Base-by-base conservation (phyloP, 495 filamentous ascomycete genomes). In the Hypoxylon cercidicola region DNA sequence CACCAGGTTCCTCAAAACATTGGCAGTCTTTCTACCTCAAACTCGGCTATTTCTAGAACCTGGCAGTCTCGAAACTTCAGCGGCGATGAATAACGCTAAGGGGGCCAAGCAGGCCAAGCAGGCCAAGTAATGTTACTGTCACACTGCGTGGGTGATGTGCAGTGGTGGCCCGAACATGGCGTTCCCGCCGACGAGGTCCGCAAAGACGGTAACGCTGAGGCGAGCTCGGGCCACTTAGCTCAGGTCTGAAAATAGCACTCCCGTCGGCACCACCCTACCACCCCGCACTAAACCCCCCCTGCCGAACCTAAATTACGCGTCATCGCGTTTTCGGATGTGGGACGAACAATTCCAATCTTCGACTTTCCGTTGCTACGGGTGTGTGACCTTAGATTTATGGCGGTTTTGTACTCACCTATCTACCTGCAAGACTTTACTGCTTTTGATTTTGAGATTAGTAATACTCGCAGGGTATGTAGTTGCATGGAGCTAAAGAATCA, bases 121-220 rank as follows among this genome's bases (percentile, higher is more conserved):
- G 30, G 13, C 34, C 34, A 12, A 37, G 34, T n/a, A 46, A 66
- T 66, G 62, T 44, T 66, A 66, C 55, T 18, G 62, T 64, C 47
- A 54, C 32, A 64, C 34, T 51, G 23, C 32, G 51, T 16, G 18
- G 34, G 54, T n/a, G 19, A 44, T 58, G 51, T 46, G 53, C 53
- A 56, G 40, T 20, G 7, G 40, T 41, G 54, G 32, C 13, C 15
- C 39, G 18, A 35, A 28, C 25, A 28, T 3, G 25, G 25, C 25
- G n/a, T 28, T 28, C 25, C 25, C 25, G 25, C 25, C 25, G 7
- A 28, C 25, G 25, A 28, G 46, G 18, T 43, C 56, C 46, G 46
- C 46, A 19, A 7, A 23, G 19, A 37, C 34, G 3, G 57, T 39
- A 46, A 60, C 48, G 39, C 11, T 28, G 19, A 7, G 25, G 25